Evolutionary conservation across 2,329 filamentous ascomycete genomes (phyloP), one percentile per base, ranked within the genome.

Genomic region (Aspergillus pseudonomiae): DNA sequence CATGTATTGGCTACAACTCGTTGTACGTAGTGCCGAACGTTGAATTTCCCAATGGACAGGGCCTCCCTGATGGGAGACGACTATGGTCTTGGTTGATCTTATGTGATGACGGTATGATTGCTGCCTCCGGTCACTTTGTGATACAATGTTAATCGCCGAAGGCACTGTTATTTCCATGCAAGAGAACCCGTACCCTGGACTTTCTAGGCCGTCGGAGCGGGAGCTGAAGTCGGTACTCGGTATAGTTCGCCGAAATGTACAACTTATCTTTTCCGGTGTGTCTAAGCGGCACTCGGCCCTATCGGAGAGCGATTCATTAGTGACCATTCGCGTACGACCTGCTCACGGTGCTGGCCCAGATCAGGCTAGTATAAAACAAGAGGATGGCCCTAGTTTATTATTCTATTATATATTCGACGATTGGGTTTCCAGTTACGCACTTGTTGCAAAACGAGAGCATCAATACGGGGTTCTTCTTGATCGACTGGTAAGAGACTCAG

Each of bases 51-150:
- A 74, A 76, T 57, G 72, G 70, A 6, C 69, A 66, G 46, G 73
- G 70, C 39, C 64, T 82, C 10, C 84, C 84, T 6, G 77, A 82
- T 55, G 84, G 84, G 30, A 83, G 80, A 65, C 77, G 87, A 28
- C 76, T 89, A 9, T 93, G 89, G 89, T 89, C 88, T 24, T 93
- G 90, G 91, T 81, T 92, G 6, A 78, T 91, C 4, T 75, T 92
- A 10, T 91, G 87, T 67, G 82, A 88, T 67, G 89, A 92, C 71
- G 82, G 85, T 85, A 79, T 9, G 80, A 52, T 39, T 19, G 32
- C 5, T 36, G 12, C 39, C 4, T 14, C 6, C 16, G 34, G 36
- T 50, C n/a, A 11, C 21, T 3, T 12, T 4, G 11, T 3, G 6
- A 16, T 26, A 57, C 10, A 16, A 46, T 34, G n/a, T 63, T 71